These are phyloP conservation scores for Beauveria medogensis DNA, from an alignment of 2,329 filamentous ascomycete species.

Conservation along the genomic window DNA sequence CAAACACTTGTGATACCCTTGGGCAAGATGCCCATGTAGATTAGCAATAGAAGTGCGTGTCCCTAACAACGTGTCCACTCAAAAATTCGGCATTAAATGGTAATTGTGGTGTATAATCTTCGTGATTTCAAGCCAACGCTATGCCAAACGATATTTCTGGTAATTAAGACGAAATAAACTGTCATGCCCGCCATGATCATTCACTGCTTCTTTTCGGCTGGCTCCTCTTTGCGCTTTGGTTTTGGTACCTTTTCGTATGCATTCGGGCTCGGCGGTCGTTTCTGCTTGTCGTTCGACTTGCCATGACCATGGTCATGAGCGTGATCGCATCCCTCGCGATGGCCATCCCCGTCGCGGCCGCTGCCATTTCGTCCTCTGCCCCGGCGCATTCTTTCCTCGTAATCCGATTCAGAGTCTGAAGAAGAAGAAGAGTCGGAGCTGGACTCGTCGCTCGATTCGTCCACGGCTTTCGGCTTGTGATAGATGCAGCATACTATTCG, in stretches of 20 bases:
- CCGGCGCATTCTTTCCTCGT: conserved; percentile 26
- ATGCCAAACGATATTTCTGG: background rate
- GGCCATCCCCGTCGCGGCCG: conserved; percentile 30
- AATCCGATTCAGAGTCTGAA: conserved; percentile 41
- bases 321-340: conserved; percentile 19
- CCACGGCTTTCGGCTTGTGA: conserved; percentile 72
- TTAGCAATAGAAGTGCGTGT: background rate
- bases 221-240: conserved; percentile 28
- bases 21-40: background rate
- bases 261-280: conserved; percentile 60
- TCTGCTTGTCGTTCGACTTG: conserved; percentile 29
- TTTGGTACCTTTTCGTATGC: conserved; percentile 69
- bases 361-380: conserved; percentile 27
- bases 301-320: conserved; percentile 25
- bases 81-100: too few species aligned
- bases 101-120: too few species aligned
- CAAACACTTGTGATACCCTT: conserved; percentile 6
- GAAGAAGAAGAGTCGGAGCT: conserved; percentile 43
- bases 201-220: conserved; percentile 14
- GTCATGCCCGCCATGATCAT: background rate
- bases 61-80: background rate
- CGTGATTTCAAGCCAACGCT: background rate
- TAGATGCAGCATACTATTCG: conserved; percentile 94
- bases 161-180: background rate
- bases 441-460: conserved; percentile 70